Evolutionary conservation across 768 basidiomycete genomes (phyloP).

Genomic region (Coprinellus micaceus): DNA sequence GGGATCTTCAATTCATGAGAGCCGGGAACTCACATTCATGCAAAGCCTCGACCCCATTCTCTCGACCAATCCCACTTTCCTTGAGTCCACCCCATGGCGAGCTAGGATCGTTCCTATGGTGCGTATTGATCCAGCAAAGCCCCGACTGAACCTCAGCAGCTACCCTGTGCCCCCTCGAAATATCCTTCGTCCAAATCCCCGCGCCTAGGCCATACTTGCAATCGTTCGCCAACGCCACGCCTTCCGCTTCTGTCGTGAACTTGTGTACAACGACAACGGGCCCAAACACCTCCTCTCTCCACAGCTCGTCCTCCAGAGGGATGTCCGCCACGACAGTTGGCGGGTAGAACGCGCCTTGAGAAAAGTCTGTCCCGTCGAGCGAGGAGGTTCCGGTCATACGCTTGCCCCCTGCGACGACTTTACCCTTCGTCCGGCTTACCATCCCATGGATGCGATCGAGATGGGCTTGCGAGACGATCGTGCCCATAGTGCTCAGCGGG

Average conservation of each 20-base stretch:
- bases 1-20: too few species aligned
- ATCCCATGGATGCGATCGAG: constrained; percentile 62
- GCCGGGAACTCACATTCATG: constrained; percentile 76
- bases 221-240: constrained; percentile 64
- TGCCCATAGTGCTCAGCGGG: constrained; percentile 71
- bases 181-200: constrained; percentile 73
- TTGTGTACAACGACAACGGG: constrained; percentile 71
- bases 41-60: constrained; percentile 81
- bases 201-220: constrained; percentile 81
- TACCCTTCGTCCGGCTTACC: constrained; percentile 43
- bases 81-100: constrained; percentile 94
- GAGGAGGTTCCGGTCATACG: constrained; percentile 59
- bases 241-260: constrained; percentile 58
- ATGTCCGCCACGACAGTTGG: constrained; percentile 73
- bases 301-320: constrained; percentile 54
- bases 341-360: constrained; percentile 70
- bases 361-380: constrained; percentile 71
- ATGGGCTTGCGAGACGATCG: constrained; percentile 66
- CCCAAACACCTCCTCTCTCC: constrained; percentile 84
- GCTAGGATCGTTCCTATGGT: constrained; percentile 86
- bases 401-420: constrained; percentile 59
- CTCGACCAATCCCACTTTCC: constrained; percentile 81
- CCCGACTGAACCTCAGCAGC: constrained; percentile 69
- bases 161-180: constrained; percentile 74
- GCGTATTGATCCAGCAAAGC: constrained; percentile 84